Evolutionary conservation across 257 asterid genomes (phyloP).

Genomic region (Ballota nigra): DNA sequence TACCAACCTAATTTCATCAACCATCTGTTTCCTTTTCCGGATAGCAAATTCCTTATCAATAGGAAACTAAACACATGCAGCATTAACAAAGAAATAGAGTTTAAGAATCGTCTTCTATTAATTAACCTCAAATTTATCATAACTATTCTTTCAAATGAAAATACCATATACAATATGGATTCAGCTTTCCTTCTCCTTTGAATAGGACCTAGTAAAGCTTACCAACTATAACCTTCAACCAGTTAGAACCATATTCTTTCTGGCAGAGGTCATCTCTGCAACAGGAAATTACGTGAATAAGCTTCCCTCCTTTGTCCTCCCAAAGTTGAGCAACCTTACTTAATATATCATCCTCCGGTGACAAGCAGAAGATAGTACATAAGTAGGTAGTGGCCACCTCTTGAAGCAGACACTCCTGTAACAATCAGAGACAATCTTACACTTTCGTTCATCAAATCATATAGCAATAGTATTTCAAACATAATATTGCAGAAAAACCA

Average conservation of each 20-base stretch:
- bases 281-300: constrained; percentile 54
- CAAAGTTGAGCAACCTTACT: constrained; percentile 45
- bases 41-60: background rate
- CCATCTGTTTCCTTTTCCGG: constrained; percentile 4
- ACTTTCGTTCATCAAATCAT: background rate
- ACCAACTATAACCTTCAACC: constrained; percentile 65
- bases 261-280: constrained; percentile 33
- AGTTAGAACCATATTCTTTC: constrained; percentile 37
- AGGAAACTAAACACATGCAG: background rate
- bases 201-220: constrained; percentile 32
- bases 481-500: constrained; percentile 19
- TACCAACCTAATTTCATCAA: background rate
- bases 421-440: constrained; percentile 19
- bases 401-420: constrained; percentile 60
- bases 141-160: constrained; percentile 11
- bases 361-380: constrained; percentile 39
- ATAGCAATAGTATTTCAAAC: background rate
- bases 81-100: constrained; percentile 14
- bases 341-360: constrained; percentile 43
- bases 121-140: background rate
- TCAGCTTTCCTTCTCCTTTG: background rate
- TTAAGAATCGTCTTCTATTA: constrained; percentile 12
- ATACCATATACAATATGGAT: background rate
- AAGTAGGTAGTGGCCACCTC: constrained; percentile 48
- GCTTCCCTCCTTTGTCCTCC: constrained; percentile 46